Conservation (phyloP, 2,329 filamentous ascomycete genomes). For the Colletotrichum magnum region DNA sequence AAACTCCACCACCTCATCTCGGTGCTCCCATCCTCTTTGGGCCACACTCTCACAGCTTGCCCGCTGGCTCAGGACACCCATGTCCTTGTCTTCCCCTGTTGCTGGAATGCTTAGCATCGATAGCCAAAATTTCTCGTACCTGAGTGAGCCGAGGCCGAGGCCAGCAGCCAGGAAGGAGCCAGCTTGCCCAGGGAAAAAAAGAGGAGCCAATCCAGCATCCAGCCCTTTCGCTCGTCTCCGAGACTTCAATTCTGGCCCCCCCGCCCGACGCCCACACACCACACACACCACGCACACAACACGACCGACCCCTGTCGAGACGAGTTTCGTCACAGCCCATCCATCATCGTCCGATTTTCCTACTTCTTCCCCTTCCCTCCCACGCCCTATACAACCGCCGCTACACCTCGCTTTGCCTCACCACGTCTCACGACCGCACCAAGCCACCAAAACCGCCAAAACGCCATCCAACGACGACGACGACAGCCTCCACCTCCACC, state of each 20-base stretch:
- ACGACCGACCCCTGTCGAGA: constrained; percentile 30
- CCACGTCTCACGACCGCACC: constrained; percentile 30
- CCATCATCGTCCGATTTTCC: constrained; percentile 38
- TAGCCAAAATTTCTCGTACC: constrained; percentile 6
- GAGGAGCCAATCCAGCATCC: no score
- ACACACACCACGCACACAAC: not conserved
- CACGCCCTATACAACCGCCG: constrained; percentile 1
- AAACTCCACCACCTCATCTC: constrained; percentile 39
- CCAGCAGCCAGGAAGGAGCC: not conserved
- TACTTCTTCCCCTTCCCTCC: not conserved
- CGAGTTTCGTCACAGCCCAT: constrained; percentile 40
- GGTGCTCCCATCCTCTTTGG: constrained; percentile 26
- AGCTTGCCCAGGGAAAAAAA: not conserved
- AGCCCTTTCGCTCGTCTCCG: not conserved
- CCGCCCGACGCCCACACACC: not conserved
- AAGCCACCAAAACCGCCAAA: not conserved
- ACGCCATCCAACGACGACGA: not conserved
- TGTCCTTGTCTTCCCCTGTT: constrained; percentile 4
- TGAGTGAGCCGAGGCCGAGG: not conserved
- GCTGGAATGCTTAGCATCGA: constrained; percentile 31
- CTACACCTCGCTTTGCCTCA: constrained; percentile 19
- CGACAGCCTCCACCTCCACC: not conserved
- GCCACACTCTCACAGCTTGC: not conserved
- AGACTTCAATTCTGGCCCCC: not conserved
- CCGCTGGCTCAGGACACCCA: not conserved